Evolutionary conservation across 1,284 basidiomycete species (phyloP).

Genomic region (Ceratobasidium sp.): DNA sequence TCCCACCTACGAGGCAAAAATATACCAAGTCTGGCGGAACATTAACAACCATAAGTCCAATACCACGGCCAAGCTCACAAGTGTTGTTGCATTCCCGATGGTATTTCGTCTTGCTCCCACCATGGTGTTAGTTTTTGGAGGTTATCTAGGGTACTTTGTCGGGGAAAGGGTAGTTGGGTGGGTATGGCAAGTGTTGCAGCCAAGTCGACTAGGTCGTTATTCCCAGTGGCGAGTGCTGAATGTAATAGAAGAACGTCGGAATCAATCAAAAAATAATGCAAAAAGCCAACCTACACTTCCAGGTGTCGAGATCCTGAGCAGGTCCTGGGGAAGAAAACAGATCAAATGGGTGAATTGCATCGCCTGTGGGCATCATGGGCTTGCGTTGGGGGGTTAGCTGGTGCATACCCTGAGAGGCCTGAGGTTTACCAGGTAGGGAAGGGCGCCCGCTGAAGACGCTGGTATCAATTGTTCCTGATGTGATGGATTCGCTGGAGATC

Average conservation of each 20-base stretch:
- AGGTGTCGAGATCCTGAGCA: constrained; percentile 17
- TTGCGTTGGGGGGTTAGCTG: constrained; percentile 11
- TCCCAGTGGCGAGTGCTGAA: constrained; percentile 21
- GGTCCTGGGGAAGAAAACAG: background rate
- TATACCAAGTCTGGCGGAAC: background rate
- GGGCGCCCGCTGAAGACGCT: background rate
- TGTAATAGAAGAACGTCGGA: background rate
- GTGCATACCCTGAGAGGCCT: background rate
- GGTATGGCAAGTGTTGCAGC: constrained; percentile 29
- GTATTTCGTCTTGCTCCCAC: constrained; percentile 43
- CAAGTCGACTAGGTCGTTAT: constrained; percentile 25
- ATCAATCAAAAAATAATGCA: background rate
- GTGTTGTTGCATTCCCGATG: constrained; percentile 25
- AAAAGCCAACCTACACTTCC: constrained; percentile 11
- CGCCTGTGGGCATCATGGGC: constrained; percentile 6
- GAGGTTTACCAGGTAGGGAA: constrained; percentile 18
- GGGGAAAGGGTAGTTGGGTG: background rate
- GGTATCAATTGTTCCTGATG: constrained; percentile 12
- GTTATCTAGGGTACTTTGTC: background rate
- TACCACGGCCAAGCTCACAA: background rate
- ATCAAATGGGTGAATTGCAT: constrained; percentile 9
- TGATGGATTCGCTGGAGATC: constrained; percentile 2
- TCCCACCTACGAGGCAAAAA: constrained; percentile 35
- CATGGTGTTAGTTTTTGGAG: constrained; percentile 25
- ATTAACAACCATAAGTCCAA: background rate